Evolutionary conservation across 2,329 filamentous ascomycete species (phyloP), one percentile per base, ranked within the genome.

Genomic region (Plenodomus tracheiphilus): DNA sequence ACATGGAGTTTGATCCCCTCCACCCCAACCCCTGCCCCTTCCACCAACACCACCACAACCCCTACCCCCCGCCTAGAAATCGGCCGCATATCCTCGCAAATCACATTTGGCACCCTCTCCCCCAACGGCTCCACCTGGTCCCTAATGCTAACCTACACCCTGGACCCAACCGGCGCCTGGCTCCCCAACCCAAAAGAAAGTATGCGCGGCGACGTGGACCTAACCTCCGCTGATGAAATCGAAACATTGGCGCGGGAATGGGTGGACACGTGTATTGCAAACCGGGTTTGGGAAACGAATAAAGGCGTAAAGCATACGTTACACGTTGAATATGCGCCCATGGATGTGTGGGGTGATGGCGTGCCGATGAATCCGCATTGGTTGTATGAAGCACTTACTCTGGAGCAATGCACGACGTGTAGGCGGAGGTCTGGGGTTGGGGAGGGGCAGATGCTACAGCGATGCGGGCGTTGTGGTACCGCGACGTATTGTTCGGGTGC

Each of bases 261-360:
- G 3, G 48, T 35, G 3, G 39, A 15, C 9, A 20, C 43, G 20
- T 22, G 56, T 5, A 28, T 59, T 1, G 2, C 13, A 1, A 19
- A 47, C 6, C 54, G 44, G 43, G 45, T 47, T 15, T 63, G 61
- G 61, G 50, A 55, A 4, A 58, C 58, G 2, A 47, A 51, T 1
- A 61, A 58, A 30, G 51, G 50, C 10, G 43, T 61, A 8, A 51
- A 49, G 13, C 61, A 64, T 25, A 25, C 38, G 8, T 62, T 63
- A 10, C 54, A 50, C 11, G 41, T 64, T 30, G 61, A 64, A 28
- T 64, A 64, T 34, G 61, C 58, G 32, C 58, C 61, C 0, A 64
- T 64, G 61, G 61, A 64, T 21, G 46, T 62, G 30, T 64, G 61
- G 45, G 56, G 58, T 11, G 61, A 64, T 32, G 61, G 61, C 1